Percentiles rank a stretch among this genome's conserved stretches.
These are phyloP conservation scores for Psilocybe mexicana DNA, from an alignment of 1,284 basidiomycete genomes.

Conservation along the genomic window DNA sequence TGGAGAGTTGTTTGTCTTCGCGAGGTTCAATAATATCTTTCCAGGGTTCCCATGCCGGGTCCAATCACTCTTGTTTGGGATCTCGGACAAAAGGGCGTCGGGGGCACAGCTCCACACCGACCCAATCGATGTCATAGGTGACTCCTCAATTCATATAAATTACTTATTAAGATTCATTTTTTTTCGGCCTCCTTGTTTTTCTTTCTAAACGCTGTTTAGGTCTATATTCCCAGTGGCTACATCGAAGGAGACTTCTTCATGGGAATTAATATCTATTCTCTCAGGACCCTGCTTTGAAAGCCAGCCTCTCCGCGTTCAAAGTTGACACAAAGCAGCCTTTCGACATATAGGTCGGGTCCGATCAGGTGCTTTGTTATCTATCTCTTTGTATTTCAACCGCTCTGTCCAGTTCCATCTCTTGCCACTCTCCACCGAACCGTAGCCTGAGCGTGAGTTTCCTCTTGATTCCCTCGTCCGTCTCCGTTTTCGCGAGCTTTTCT, in stretches of 20 bases:
- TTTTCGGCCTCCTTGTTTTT: not conserved
- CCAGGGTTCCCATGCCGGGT: not conserved
- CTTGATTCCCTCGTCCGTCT: not conserved
- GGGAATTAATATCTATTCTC: constrained; percentile 14
- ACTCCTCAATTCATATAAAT: not conserved
- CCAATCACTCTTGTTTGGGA: constrained; percentile 1
- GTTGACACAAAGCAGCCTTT: constrained; percentile 16
- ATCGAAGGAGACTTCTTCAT: constrained; percentile 9
- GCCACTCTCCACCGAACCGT: not conserved
- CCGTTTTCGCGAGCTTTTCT: not conserved
- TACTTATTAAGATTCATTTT: no score
- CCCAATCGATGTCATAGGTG: not conserved
- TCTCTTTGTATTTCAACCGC: constrained; percentile 8
- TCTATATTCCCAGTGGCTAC: constrained; percentile 11
- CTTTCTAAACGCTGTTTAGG: not conserved
- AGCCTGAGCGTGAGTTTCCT: constrained; percentile 1
- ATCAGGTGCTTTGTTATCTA: constrained; percentile 13
- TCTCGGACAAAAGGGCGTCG: not conserved
- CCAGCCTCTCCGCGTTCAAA: constrained; percentile 5
- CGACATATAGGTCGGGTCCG: not conserved
- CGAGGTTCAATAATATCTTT: not conserved
- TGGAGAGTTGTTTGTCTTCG: not conserved
- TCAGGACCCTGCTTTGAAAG: constrained; percentile 15
- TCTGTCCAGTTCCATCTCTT: constrained; percentile 2
- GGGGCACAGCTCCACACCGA: not conserved